phyloP scores from a whole-genome alignment of 2,329 filamentous ascomycete species.

The Colletotrichum gigasporum region DNA sequence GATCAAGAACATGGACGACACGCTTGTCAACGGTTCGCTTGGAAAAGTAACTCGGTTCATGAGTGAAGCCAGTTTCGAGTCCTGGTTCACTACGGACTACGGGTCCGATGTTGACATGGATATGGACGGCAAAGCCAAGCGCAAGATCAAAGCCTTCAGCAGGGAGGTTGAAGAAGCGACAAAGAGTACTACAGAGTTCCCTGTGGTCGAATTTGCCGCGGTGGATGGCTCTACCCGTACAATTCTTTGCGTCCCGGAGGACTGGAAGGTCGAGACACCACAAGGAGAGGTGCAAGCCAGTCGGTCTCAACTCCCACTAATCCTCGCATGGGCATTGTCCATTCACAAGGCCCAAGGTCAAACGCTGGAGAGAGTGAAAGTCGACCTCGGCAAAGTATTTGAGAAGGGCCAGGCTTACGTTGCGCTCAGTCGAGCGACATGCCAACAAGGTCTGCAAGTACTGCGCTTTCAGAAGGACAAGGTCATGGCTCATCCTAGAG shows the following conservation, averaged over 20 bases:
- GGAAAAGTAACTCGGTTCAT: slow-evolving; percentile 88
- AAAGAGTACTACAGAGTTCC: slow-evolving; percentile 64
- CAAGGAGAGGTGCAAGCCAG: slow-evolving; percentile 93
- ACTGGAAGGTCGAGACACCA: slow-evolving; percentile 97
- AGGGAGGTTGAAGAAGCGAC: slow-evolving; percentile 53
- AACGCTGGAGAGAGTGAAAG: slow-evolving; percentile 91
- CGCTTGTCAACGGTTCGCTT: slow-evolving; percentile 91
- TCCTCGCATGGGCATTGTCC: slow-evolving; percentile 94
- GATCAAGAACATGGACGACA: slow-evolving; percentile 98
- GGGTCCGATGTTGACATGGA: slow-evolving; percentile 54
- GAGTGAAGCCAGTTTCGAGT: slow-evolving; percentile 52
- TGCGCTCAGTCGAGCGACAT: slow-evolving; percentile 90
- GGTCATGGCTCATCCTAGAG: slow-evolving; percentile 92
- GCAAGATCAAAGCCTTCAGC: slow-evolving; percentile 65
- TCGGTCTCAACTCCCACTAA: slow-evolving; percentile 83
- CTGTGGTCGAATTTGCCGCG: slow-evolving; percentile 84
- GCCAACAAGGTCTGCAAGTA: slow-evolving; percentile 87
- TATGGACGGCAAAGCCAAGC: slow-evolving; percentile 57
- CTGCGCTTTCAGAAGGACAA: slow-evolving; percentile 87
- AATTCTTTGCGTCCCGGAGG: slow-evolving; percentile 85
- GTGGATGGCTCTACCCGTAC: slow-evolving; percentile 80
- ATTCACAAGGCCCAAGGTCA: slow-evolving; percentile 99
- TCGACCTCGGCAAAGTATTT: slow-evolving; percentile 91
- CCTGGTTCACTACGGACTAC: slow-evolving; percentile 41
- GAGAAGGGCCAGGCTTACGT: slow-evolving; percentile 99